A percentile compares a stretch with the other conserved stretches of the same genome.
phyloP scores from a whole-genome alignment of 306 rosid species.

The Oxytropis ochrocephala region DNA sequence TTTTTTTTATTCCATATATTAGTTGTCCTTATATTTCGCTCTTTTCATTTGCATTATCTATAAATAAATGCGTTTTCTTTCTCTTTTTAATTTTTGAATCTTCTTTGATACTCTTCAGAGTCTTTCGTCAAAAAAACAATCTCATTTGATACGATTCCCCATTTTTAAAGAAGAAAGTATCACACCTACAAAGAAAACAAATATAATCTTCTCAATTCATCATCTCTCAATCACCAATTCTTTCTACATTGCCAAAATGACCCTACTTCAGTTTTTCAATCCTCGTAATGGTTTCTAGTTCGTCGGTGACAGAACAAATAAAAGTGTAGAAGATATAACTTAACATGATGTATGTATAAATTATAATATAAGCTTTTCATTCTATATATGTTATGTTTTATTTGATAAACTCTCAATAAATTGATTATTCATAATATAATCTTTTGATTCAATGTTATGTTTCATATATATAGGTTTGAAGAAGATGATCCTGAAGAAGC shows the following conservation, averaged over 20 bases:
- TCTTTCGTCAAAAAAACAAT: too few relatives aligned
- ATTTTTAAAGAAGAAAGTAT: conserved; percentile 15
- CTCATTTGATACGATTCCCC: background rate
- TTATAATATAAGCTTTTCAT: background rate
- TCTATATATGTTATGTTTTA: conserved; percentile 6
- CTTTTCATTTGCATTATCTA: too few relatives aligned
- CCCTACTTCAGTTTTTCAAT: conserved; percentile 11
- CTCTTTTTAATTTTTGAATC: background rate
- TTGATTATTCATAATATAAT: background rate
- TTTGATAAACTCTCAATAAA: background rate
- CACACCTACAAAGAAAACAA: conserved; percentile 15
- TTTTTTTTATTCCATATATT: too few relatives aligned
- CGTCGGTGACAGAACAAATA: background rate
- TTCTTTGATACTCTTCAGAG: too few relatives aligned
- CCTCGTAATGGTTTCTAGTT: conserved; percentile 17
- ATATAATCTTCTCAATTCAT: background rate
- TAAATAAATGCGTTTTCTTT: background rate
- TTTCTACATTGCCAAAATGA: background rate
- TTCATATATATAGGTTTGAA: conserved; percentile 27
- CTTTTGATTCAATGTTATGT: background rate
- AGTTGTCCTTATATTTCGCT: too few relatives aligned
- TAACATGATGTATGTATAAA: background rate
- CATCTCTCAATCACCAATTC: background rate
- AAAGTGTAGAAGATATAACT: background rate
- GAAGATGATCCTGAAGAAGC: conserved; percentile 37